These are phyloP conservation scores for Angomonas desouzai DNA, from an alignment of 208 protist species.

Conservation along the genomic window DNA sequence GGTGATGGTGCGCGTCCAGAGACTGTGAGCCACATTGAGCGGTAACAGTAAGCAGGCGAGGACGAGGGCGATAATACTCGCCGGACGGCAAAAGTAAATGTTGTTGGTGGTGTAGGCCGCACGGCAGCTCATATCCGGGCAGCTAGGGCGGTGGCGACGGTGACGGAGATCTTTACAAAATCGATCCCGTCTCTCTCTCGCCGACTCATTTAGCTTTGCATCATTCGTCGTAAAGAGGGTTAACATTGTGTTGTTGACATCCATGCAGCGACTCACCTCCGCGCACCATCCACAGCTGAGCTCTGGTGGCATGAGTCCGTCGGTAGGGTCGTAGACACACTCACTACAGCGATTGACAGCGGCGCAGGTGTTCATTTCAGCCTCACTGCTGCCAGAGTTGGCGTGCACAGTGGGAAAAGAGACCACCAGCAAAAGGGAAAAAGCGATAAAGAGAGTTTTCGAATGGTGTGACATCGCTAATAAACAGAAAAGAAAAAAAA, in stretches of 20 bases:
- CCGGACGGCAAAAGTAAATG: constrained; percentile 60
- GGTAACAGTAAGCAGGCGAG: constrained; percentile 35
- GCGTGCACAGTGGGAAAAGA: background rate
- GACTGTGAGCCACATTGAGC: constrained; percentile 22
- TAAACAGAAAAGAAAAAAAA: constrained; percentile 24
- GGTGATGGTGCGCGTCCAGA: constrained; percentile 40
- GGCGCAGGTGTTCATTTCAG: constrained; percentile 25
- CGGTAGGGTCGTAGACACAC: constrained; percentile 52
- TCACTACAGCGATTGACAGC: constrained; percentile 36
- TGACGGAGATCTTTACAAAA: constrained; percentile 45
- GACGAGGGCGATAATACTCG: constrained; percentile 27
- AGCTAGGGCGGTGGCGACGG: constrained; percentile 25
- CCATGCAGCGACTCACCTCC: constrained; percentile 29
- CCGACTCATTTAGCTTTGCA: background rate
- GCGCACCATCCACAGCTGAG: constrained; percentile 51
- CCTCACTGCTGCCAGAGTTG: background rate
- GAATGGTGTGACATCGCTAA: too few species aligned
- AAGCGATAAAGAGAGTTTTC: too few species aligned
- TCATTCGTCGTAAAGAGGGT: constrained; percentile 12
- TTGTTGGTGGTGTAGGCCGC: constrained; percentile 54
- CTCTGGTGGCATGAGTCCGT: constrained; percentile 38
- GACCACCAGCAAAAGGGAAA: background rate
- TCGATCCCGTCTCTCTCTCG: background rate
- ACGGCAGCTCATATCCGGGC: constrained; percentile 47
- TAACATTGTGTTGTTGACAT: constrained; percentile 26